Conservation (phyloP, 768 basidiomycete species). For the Boletus subparvulus region DNA sequence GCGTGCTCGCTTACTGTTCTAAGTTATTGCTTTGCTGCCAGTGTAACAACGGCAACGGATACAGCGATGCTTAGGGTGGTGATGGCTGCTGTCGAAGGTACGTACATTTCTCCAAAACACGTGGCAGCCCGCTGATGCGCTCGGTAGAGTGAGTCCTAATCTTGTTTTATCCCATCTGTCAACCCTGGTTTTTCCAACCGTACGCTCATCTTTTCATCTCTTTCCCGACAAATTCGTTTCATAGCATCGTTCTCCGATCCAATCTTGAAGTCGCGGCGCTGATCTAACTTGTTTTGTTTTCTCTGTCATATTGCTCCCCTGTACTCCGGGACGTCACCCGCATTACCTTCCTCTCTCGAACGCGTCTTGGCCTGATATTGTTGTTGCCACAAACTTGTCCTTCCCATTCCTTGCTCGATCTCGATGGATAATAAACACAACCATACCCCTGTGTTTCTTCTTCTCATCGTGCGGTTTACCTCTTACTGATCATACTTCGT, state of each 20-base stretch:
- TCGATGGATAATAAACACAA: slow-evolving; percentile 18
- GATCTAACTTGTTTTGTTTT: slow-evolving; percentile 31
- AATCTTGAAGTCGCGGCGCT: slow-evolving; percentile 36
- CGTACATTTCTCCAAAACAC: slow-evolving; percentile 24
- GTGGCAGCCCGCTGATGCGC: slow-evolving; percentile 11
- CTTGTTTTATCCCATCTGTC: slow-evolving; percentile 26
- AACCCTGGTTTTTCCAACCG: slow-evolving; percentile 17
- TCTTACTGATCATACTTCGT: slow-evolving; percentile 14
- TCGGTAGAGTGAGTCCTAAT: slow-evolving; percentile 63
- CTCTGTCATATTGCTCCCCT: slow-evolving; percentile 12
- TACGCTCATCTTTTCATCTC: slow-evolving; percentile 29
- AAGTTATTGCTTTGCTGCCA: slow-evolving; percentile 26
- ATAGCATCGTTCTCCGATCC: slow-evolving; percentile 39
- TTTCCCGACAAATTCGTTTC: slow-evolving; percentile 14
- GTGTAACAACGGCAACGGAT: slow-evolving; percentile 89
- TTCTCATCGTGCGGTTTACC: slow-evolving; percentile 12
- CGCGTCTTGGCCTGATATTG: slow-evolving; percentile 15
- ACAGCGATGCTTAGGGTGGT: slow-evolving; percentile 85
- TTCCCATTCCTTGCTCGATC: slow-evolving; percentile 15
- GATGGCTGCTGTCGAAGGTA: slow-evolving; percentile 96
- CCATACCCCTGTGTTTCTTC: slow-evolving; percentile 8
- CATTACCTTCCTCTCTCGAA: slow-evolving; percentile 7
- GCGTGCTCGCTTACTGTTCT: slow-evolving; percentile 6
- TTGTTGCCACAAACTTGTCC: slow-evolving; percentile 21
- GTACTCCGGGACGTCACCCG: slow-evolving; percentile 12